phyloP scores from a whole-genome alignment of 768 basidiomycete genomes.

The Suillus tomentosus region DNA sequence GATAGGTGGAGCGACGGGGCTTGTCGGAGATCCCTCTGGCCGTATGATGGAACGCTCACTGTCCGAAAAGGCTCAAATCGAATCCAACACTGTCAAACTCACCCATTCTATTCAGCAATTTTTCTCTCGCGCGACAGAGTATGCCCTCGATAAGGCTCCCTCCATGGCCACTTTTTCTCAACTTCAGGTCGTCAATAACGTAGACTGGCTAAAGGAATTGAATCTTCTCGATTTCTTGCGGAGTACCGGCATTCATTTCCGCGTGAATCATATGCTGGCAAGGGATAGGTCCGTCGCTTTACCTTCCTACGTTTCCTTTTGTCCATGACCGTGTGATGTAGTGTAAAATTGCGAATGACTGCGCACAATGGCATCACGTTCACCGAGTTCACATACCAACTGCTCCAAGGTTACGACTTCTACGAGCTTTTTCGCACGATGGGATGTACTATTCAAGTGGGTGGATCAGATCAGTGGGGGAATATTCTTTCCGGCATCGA shows the following conservation, averaged over 20 bases:
- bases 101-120: constrained; percentile 68
- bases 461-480: constrained; percentile 98
- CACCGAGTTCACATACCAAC: constrained; percentile 97
- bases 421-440: constrained; percentile 65
- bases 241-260: constrained; percentile 73
- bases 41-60: constrained; percentile 77
- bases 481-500: constrained; percentile 95
- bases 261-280: constrained; percentile 88
- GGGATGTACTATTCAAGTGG: constrained; percentile 84
- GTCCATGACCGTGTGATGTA: constrained; percentile 33
- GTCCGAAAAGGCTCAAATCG: constrained; percentile 59
- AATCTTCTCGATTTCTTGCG: constrained; percentile 84
- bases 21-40: constrained; percentile 97
- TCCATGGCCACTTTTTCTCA: constrained; percentile 15
- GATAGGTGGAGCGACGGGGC: constrained; percentile 96
- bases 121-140: constrained; percentile 63
- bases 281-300: constrained; percentile 72
- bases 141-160: constrained; percentile 48
- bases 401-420: constrained; percentile 97
- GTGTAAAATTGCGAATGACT: constrained; percentile 78
- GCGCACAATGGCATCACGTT: constrained; percentile 93
- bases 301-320: not conserved
- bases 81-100: constrained; percentile 66
- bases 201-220: constrained; percentile 78
- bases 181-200: constrained; percentile 59